Base-by-base conservation (phyloP, 352 stramenopile species). In the Plasmopara muralis region DNA sequence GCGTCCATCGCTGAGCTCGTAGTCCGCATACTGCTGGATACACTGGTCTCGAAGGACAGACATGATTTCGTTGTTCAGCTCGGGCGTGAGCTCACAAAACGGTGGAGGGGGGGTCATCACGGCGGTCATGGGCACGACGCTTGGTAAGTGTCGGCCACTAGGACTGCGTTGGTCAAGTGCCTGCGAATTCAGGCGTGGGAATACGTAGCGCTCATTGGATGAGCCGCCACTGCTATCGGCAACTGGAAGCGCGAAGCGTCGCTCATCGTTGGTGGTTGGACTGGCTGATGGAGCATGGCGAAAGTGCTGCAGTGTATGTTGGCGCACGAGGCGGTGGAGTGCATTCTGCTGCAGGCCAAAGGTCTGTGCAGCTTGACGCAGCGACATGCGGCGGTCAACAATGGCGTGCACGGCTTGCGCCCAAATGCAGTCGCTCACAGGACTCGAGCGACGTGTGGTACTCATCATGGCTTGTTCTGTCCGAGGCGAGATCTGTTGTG, bases 291-390 rank as follows among this genome's bases (percentile, higher is more conserved):
- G 18, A 20, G 49, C 13, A 31, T 53, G 51, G 12, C 50, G 59
- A 25, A 57, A 6, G 12, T 58, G 53, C 30, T 53, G 46, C 35
- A 53, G 35, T 25, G 64, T 57, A 34, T 64, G 52, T 15, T 66
- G 60, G 33, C 73, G 76, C 39, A 87, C 74, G 50, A 79, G 67
- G 16, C 76, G 78, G 35, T 86, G 68, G 18, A 87, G 72, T 42
- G 72, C 79, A 62, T 74, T 63, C 57, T 83, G 72, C 43, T 89
- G 76, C 31, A 89, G 60, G 20, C 74, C 78, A 47, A 76, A 87
- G 55, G 74, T 58, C 53, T 86, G 72, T 10, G 78, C 64, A 15
- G 76, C 75, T 30, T 67, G 65, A 43, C 74, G 74, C 6, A 87
- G 60, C 28, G 67, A 81, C 47, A 86, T 75, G 29, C 81, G 80